phyloP scores from a whole-genome alignment of 1,284 basidiomycete species.

The Melanopsichium pennsylvanicum region DNA sequence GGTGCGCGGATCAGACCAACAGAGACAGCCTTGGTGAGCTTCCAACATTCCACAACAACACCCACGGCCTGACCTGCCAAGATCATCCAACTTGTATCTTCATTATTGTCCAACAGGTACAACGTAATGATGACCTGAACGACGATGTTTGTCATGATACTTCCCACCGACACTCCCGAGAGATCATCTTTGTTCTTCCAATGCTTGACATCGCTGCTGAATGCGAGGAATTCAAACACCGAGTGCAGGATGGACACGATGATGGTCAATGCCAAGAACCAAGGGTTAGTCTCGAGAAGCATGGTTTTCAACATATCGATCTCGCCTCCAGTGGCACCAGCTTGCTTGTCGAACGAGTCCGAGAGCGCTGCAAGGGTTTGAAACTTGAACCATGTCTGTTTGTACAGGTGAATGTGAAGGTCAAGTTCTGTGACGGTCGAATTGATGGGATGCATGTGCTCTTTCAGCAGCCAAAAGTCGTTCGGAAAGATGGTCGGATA shows the following conservation, averaged over 20 bases:
- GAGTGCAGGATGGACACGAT: conserved; percentile 86
- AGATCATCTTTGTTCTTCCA: conserved; percentile 86
- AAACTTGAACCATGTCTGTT: conserved; percentile 70
- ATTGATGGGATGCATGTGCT: conserved; percentile 66
- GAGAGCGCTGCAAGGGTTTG: conserved; percentile 56
- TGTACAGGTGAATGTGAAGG: conserved; percentile 81
- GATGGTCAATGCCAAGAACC: conserved; percentile 78
- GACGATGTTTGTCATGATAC: conserved; percentile 87
- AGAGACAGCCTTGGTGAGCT: conserved; percentile 79
- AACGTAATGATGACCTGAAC: conserved; percentile 82
- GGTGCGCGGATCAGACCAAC: conserved; percentile 73
- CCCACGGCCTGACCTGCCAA: conserved; percentile 80
- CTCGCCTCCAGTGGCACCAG: conserved; percentile 78
- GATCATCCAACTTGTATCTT: conserved; percentile 95
- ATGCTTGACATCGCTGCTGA: conserved; percentile 81
- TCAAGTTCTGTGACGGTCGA: conserved; percentile 70
- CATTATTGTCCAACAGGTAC: conserved; percentile 92
- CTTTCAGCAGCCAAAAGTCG: conserved; percentile 77
- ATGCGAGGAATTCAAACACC: conserved; percentile 70
- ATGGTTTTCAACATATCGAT: conserved; percentile 54
- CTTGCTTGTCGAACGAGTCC: conserved; percentile 75
- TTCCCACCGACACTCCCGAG: conserved; percentile 70
- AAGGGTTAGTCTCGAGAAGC: conserved; percentile 82
- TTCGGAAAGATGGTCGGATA: conserved; percentile 86
- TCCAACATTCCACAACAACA: conserved; percentile 93